phyloP scores from a whole-genome alignment of 1,139 yeast genomes.

The Pichia sp. region DNA sequence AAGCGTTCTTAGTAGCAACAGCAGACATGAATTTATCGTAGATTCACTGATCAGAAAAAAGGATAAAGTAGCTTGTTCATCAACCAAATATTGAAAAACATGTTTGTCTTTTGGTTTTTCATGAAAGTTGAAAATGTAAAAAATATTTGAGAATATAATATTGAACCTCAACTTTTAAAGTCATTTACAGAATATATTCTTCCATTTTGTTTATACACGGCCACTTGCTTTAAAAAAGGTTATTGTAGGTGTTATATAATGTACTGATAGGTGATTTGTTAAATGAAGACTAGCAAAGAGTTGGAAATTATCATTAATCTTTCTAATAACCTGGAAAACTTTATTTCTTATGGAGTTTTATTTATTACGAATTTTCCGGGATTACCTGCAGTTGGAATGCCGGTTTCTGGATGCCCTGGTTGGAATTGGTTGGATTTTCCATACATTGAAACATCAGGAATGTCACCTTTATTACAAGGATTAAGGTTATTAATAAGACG shows the following conservation, averaged over 20 bases:
- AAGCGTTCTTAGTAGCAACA: slow-evolving; percentile 6
- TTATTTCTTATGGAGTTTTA: slow-evolving; percentile 45
- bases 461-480: slow-evolving; percentile 27
- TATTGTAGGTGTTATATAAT: background rate
- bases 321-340: slow-evolving; percentile 37
- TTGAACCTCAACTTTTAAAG: too few species aligned
- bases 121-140: too few species aligned
- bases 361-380: slow-evolving; percentile 31
- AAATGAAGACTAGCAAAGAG: background rate
- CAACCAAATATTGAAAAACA: background rate
- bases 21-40: slow-evolving; percentile 7
- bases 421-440: slow-evolving; percentile 52
- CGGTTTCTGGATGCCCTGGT: slow-evolving; percentile 23
- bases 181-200: too few species aligned
- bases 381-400: slow-evolving; percentile 30
- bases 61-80: too few species aligned
- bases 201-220: too few species aligned
- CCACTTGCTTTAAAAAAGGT: background rate
- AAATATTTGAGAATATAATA: too few species aligned
- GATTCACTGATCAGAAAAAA: background rate
- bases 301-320: slow-evolving; percentile 7
- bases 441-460: slow-evolving; percentile 7
- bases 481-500: slow-evolving; percentile 37
- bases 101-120: background rate
- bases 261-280: background rate